A percentile compares a stretch with the other conserved stretches of the same genome.
phyloP scores from a whole-genome alignment of 208 protist species.

The Trypanosomatidae sp. region DNA sequence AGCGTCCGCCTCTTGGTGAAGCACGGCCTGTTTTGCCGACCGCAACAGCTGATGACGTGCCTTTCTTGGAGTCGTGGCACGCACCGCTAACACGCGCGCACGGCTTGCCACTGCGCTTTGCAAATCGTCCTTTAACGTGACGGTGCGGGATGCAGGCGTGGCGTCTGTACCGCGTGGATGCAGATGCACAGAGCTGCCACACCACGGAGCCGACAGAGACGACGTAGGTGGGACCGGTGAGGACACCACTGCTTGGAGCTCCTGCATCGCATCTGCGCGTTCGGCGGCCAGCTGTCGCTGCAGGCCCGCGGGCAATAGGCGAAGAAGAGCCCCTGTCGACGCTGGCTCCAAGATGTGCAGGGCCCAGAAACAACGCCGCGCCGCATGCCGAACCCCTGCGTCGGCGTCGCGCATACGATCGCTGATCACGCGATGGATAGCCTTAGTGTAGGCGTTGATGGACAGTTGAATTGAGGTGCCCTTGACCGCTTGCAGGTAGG shows the following conservation, averaged over 20 bases:
- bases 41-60: conserved; percentile 16
- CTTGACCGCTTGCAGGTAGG: conserved; percentile 36
- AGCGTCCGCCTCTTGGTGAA: not conserved
- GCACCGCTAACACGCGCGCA: conserved; percentile 3
- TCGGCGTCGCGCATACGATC: conserved; percentile 47
- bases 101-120: conserved; percentile 28
- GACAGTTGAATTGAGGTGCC: conserved; percentile 36
- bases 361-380: conserved; percentile 45
- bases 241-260: conserved; percentile 14
- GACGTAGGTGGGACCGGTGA: not conserved
- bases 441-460: conserved; percentile 32
- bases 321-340: conserved; percentile 31
- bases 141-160: conserved; percentile 9
- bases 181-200: not conserved
- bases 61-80: not conserved
- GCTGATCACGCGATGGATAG: conserved; percentile 41
- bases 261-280: conserved; percentile 13
- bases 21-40: not conserved
- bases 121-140: conserved; percentile 36
- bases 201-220: not conserved
- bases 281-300: conserved; percentile 28
- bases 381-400: conserved; percentile 32
- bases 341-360: conserved; percentile 47
- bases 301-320: conserved; percentile 24
- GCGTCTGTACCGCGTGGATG: not conserved